phyloP scores from a whole-genome alignment of 148 eudicot species.

The Bassia scoparia region DNA sequence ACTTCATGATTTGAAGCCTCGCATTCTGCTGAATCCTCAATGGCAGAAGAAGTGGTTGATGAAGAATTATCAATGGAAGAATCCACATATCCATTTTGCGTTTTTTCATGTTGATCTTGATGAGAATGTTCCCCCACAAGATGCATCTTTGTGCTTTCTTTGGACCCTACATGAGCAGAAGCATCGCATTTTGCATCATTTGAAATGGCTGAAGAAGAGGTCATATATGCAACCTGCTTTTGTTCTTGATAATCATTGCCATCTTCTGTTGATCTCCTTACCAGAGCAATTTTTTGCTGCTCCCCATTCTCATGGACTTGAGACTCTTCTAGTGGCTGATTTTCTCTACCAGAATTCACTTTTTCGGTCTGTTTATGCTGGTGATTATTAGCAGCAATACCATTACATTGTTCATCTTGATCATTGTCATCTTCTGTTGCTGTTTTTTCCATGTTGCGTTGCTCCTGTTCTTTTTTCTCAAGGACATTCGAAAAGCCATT shows the following conservation, averaged over 20 bases:
- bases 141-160: conserved; percentile 7
- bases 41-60: conserved; percentile 5
- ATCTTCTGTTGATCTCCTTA: conserved; percentile 4
- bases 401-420: conserved; percentile 8
- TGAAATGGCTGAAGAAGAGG: background rate
- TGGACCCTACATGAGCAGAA: background rate
- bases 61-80: conserved; percentile 11
- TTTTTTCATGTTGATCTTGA: background rate
- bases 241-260: conserved; percentile 9
- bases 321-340: conserved; percentile 16
- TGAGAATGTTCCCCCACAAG: background rate
- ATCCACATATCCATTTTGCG: background rate
- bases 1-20: background rate
- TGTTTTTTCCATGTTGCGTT: conserved; percentile 20
- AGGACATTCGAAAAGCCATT: background rate
- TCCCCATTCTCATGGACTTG: conserved; percentile 21
- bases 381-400: conserved; percentile 19
- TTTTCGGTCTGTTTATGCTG: conserved; percentile 21
- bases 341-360: conserved; percentile 8
- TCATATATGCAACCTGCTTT: conserved; percentile 1
- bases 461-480: background rate
- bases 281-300: background rate
- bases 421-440: conserved; percentile 23
- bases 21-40: conserved; percentile 3
- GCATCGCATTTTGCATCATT: conserved; percentile 3